Percentiles rank a stretch among this genome's conserved stretches.
phyloP scores from a whole-genome alignment of 169 alveolate species.

The Theileria annulata region DNA sequence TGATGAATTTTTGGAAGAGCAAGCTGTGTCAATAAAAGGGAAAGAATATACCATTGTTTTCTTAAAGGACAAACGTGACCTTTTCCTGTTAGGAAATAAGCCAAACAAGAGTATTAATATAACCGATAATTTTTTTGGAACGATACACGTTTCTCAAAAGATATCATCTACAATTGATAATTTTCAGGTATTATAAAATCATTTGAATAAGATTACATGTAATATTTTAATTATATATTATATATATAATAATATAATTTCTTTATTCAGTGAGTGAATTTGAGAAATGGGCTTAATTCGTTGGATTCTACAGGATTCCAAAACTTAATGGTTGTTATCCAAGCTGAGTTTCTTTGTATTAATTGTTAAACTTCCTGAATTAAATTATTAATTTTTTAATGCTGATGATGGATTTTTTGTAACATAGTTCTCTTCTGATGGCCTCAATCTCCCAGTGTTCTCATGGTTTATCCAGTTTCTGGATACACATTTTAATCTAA shows the following conservation, averaged over 20 bases:
- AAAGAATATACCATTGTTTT: background rate
- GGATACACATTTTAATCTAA: background rate
- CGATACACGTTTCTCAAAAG: slow-evolving; percentile 26
- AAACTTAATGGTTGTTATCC: background rate
- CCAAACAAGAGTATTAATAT: slow-evolving; percentile 20
- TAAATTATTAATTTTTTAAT: too few species aligned
- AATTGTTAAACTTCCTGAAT: background rate
- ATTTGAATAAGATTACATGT: background rate
- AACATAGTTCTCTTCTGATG: background rate
- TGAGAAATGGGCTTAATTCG: background rate
- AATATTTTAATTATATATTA: too few species aligned
- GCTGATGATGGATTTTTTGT: background rate
- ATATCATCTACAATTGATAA: background rate
- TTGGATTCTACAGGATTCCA: background rate
- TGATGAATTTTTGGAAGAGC: slow-evolving; percentile 1
- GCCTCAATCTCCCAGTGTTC: background rate
- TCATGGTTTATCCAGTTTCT: background rate
- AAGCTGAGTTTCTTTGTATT: background rate
- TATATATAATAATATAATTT: too few species aligned
- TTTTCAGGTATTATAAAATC: background rate
- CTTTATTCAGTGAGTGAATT: background rate
- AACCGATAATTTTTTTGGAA: slow-evolving; percentile 33
- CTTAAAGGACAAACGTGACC: background rate
- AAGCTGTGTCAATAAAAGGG: background rate
- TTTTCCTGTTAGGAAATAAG: slow-evolving; percentile 25